These are phyloP conservation scores for Ilyonectria sp. DNA, from an alignment of 2,329 filamentous ascomycete species.

Conservation along the genomic window DNA sequence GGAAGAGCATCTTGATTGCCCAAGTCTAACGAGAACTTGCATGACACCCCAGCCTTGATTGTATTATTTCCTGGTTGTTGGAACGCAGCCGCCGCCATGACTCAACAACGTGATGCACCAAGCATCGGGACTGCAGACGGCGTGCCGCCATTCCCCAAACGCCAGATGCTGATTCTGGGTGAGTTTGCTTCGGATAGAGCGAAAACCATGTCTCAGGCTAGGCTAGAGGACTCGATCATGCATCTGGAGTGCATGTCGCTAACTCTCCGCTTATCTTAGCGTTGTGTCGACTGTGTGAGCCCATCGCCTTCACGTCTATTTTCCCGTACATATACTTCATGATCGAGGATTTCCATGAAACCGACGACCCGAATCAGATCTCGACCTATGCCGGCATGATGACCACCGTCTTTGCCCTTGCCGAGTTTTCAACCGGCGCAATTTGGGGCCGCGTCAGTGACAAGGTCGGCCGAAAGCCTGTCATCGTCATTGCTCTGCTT, in stretches of 20 bases:
- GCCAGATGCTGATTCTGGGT: conserved; percentile 69
- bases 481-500: conserved; percentile 87
- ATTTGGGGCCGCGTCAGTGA: conserved; percentile 96
- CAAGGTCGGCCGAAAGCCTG: conserved; percentile 90
- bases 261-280: conserved; percentile 64
- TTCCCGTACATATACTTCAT: conserved; percentile 99
- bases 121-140: background rate
- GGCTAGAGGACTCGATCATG: too few relatives aligned
- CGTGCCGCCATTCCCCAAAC: conserved; percentile 55
- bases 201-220: background rate
- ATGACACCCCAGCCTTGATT: background rate
- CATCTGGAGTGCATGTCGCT: conserved; percentile 13
- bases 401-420: conserved; percentile 95
- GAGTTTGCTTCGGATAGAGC: conserved; percentile 27
- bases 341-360: conserved; percentile 92
- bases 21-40: background rate
- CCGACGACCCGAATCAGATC: conserved; percentile 83
- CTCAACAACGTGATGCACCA: conserved; percentile 4
- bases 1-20: background rate
- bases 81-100: conserved; percentile 4
- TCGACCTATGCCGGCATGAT: conserved; percentile 96
- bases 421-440: conserved; percentile 92
- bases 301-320: conserved; percentile 99
- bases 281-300: conserved; percentile 95
- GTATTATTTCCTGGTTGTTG: too few relatives aligned